phyloP scores from a whole-genome alignment of 75 land plant species.

The Cupressus sempervirens region DNA sequence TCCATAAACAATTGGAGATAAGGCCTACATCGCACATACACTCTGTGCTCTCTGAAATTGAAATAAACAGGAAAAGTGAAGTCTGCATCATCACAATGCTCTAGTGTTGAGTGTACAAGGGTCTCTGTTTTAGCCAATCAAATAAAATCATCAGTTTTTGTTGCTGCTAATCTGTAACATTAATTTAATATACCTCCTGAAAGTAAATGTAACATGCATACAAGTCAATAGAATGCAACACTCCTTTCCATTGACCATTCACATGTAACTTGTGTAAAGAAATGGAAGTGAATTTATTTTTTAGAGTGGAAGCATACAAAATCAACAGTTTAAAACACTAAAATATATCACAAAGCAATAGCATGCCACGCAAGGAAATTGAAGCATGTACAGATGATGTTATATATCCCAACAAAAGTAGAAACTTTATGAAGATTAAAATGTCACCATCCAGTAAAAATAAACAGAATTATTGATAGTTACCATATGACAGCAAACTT shows the following conservation, averaged over 20 bases:
- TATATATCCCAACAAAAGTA: background rate
- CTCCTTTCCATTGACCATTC: background rate
- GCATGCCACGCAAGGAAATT: background rate
- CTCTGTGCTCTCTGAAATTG: conserved; percentile 71
- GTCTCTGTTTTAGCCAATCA: conserved; percentile 58
- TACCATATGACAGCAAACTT: background rate
- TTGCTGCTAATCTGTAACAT: background rate
- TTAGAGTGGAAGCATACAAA: background rate
- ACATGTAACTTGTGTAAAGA: background rate
- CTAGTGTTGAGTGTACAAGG: conserved; percentile 76
- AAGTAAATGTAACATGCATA: background rate
- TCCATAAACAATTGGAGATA: conserved; percentile 65
- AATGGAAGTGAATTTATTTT: background rate
- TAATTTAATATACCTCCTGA: background rate
- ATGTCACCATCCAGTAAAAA: background rate
- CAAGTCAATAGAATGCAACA: background rate
- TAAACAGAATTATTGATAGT: background rate
- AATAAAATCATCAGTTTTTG: background rate
- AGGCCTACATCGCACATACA: conserved; percentile 75
- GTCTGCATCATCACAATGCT: conserved; percentile 70
- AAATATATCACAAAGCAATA: background rate
- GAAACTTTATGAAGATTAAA: background rate
- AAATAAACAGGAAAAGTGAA: conserved; percentile 70
- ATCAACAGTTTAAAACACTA: background rate
- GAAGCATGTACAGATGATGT: background rate